These are phyloP conservation scores for Populus hybrid DNA, from an alignment of 441 rosid species.

Conservation along the genomic window DNA sequence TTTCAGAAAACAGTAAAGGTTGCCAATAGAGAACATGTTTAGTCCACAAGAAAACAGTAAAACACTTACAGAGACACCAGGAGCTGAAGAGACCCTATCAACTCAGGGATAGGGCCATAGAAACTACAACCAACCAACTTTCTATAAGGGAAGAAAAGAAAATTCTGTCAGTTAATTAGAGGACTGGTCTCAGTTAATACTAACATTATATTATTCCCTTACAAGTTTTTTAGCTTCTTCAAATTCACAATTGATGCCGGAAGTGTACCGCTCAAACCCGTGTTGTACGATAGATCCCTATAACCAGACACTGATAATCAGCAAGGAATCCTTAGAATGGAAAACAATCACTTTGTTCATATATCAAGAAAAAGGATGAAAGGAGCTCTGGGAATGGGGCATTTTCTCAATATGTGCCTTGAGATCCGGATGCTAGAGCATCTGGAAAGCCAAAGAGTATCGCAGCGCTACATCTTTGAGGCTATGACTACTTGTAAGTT, in stretches of 20 bases:
- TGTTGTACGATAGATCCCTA: slow-evolving; percentile 82
- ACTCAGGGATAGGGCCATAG: slow-evolving; percentile 61
- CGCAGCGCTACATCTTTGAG: no score
- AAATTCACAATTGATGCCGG: slow-evolving; percentile 58
- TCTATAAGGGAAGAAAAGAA: slow-evolving; percentile 29
- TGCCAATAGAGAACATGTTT: no score
- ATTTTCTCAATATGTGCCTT: no score
- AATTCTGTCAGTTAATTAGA: neutral
- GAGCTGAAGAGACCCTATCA: slow-evolving; percentile 51
- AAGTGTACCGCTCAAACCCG: slow-evolving; percentile 51
- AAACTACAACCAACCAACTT: slow-evolving; percentile 66
- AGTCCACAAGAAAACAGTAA: neutral
- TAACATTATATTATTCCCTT: slow-evolving; percentile 21
- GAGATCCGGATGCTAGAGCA: no score
- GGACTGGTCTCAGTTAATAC: neutral
- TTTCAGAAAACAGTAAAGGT: neutral
- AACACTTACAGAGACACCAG: slow-evolving; percentile 57
- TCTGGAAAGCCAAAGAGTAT: neutral
- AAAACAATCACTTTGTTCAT: no score
- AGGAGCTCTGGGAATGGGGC: no score
- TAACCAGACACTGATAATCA: neutral
- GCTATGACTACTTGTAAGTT: no score
- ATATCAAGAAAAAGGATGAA: no score
- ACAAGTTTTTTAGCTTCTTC: slow-evolving; percentile 60
- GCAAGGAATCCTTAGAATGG: no score